These are phyloP conservation scores for Colletotrichum lindemuthianum DNA, from an alignment of 2,329 filamentous ascomycete genomes.

Conservation along the genomic window DNA sequence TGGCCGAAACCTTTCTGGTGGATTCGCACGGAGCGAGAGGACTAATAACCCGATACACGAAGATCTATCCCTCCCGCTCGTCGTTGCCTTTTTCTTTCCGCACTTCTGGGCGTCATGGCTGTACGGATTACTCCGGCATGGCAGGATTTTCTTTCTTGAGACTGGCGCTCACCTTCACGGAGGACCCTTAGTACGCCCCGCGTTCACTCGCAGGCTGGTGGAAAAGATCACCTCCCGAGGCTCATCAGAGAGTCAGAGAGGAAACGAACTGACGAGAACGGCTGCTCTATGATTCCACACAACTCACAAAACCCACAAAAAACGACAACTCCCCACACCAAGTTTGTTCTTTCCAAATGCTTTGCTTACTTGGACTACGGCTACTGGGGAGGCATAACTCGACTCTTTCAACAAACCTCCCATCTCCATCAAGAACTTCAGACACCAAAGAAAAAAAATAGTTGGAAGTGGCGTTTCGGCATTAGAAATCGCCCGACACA, in stretches of 20 bases:
- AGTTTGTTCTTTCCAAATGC: slow-evolving; percentile 24
- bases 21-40: slow-evolving; percentile 52
- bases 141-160: slow-evolving; percentile 7
- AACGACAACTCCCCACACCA: slow-evolving; percentile 22
- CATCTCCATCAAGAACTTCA: slow-evolving; percentile 3
- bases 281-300: slow-evolving; percentile 17
- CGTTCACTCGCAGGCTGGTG: slow-evolving; percentile 31
- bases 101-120: slow-evolving; percentile 13
- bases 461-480: slow-evolving; percentile 30
- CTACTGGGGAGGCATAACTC: slow-evolving; percentile 22
- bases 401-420: slow-evolving; percentile 19
- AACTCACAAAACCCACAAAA: slow-evolving; percentile 20
- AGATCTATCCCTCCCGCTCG: slow-evolving; percentile 43
- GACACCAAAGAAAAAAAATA: background rate
- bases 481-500: slow-evolving; percentile 31
- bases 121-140: slow-evolving; percentile 24
- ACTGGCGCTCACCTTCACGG: slow-evolving; percentile 37
- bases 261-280: slow-evolving; percentile 22
- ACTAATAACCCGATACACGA: slow-evolving; percentile 43
- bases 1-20: slow-evolving; percentile 59
- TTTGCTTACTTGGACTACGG: slow-evolving; percentile 28
- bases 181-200: slow-evolving; percentile 15
- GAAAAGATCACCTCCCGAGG: slow-evolving; percentile 3
- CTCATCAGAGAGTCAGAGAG: slow-evolving; percentile 29
- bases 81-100: slow-evolving; percentile 34